phyloP scores from a whole-genome alignment of 2,329 filamentous ascomycete species.

The Fusarium avenaceum region DNA sequence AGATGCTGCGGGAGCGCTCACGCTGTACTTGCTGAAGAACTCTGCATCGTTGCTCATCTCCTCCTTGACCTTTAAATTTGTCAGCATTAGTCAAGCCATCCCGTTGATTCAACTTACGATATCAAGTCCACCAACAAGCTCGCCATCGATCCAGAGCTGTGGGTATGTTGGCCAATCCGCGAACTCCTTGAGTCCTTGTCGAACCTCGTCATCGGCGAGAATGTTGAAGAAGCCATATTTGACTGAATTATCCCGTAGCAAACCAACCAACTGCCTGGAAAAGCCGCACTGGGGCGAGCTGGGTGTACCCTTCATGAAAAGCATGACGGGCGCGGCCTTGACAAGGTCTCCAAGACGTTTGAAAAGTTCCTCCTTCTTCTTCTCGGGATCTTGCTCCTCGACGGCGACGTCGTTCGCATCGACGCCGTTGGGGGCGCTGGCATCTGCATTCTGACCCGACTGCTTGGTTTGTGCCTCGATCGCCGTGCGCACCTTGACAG shows the following conservation, averaged over 20 bases:
- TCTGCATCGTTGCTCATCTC: slow-evolving; percentile 86
- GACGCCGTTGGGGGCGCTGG: slow-evolving; percentile 54
- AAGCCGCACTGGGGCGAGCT: slow-evolving; percentile 92
- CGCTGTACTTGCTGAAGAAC: slow-evolving; percentile 82
- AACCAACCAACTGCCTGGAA: slow-evolving; percentile 86
- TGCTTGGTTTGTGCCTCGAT: slow-evolving; percentile 84
- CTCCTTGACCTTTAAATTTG: slow-evolving; percentile 81
- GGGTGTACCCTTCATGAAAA: slow-evolving; percentile 98
- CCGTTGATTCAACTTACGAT: slow-evolving; percentile 76
- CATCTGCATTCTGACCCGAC: slow-evolving; percentile 52
- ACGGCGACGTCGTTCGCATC: slow-evolving; percentile 55
- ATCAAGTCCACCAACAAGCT: slow-evolving; percentile 92
- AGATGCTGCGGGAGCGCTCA: slow-evolving; percentile 60
- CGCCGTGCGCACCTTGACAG: slow-evolving; percentile 83
- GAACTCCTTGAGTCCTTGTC: slow-evolving; percentile 95
- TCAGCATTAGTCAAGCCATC: slow-evolving; percentile 35
- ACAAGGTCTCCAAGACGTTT: slow-evolving; percentile 86
- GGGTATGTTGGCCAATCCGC: slow-evolving; percentile 99
- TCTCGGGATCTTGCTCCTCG: slow-evolving; percentile 67
- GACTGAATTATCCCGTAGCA: slow-evolving; percentile 89
- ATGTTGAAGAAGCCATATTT: slow-evolving; percentile 99
- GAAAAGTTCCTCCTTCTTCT: slow-evolving; percentile 86
- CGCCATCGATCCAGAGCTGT: slow-evolving; percentile 91
- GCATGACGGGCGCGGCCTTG: slow-evolving; percentile 96
- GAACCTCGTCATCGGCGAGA: slow-evolving; percentile 94